Evolutionary conservation across 23 red algal species (phyloP), one percentile per base, ranked within the genome.

Genomic region (Porphyridium purpureum): DNA sequence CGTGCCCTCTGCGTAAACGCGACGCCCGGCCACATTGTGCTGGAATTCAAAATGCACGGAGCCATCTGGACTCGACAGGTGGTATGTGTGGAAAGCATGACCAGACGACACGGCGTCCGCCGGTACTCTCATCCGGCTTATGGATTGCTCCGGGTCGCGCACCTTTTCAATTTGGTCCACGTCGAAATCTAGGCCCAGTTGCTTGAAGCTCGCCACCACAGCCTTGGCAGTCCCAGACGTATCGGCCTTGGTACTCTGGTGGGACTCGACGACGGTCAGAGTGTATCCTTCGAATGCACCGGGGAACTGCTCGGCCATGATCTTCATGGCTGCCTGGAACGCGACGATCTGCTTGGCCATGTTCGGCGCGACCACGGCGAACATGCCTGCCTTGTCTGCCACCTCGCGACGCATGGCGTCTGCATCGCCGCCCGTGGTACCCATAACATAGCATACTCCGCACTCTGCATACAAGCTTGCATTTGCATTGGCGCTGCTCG

Each of bases 261-360:
- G 88, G 29, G 70, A 80, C 56, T 95, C 88, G 21, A 32, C 72
- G 27, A 95, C 88, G n/a, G 59, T 32, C 32, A 95, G 35, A 22
- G 47, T 48, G 59, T 95, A 95, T 15, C 81, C 81, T 0, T 6
- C 28, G 44, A 86, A 86, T 7, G 55, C 62, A 50, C 68, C 48
- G 20, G 88, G 88, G 57, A 95, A 95, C 35, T 79, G 55, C 8
- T 24, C 31, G 23, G 70, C 72, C 52, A 85, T 74, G 36, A 76
- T 56, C 19, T 72, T 67, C 56, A 95, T 67, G 70, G 74, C 67
- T 14, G 76, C 81, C 42, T 95, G 88, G 48, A 95, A 85, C n/a
- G 88, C 88, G 6, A 95, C 88, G 22, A 95, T 95, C 60, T 83
- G 88, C 59, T 95, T 95, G 26, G 61, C 88, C 88, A 95, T 95